A percentile compares a stretch with the other conserved stretches of the same genome.
phyloP scores from a whole-genome alignment of 352 stramenopile species.

The Phytophthora sansomeana region DNA sequence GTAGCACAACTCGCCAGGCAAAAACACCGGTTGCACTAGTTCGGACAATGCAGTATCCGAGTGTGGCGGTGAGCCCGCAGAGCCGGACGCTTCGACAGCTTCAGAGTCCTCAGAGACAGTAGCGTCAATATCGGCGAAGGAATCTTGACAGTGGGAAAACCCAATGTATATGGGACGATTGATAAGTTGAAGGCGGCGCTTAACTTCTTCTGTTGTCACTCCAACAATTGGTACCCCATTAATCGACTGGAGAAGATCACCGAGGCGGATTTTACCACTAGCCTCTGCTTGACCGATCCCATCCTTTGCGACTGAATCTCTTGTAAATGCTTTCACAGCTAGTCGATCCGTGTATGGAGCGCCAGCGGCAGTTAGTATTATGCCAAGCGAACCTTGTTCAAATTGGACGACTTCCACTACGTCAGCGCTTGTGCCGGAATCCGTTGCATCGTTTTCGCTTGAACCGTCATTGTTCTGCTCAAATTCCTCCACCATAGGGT shows the following conservation, averaged over 20 bases:
- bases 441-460: background rate
- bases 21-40: constrained; percentile 43
- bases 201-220: constrained; percentile 83
- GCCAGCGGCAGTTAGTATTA: constrained; percentile 67
- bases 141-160: constrained; percentile 57
- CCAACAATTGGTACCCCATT: constrained; percentile 79
- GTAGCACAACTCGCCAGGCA: constrained; percentile 82
- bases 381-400: constrained; percentile 65
- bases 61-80: background rate
- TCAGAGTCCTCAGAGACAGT: constrained; percentile 15
- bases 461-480: constrained; percentile 8
- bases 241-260: constrained; percentile 82
- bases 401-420: constrained; percentile 72
- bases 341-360: constrained; percentile 59
- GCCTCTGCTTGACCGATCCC: constrained; percentile 65
- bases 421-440: constrained; percentile 16
- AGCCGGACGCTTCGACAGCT: constrained; percentile 7
- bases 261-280: constrained; percentile 65
- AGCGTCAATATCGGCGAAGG: constrained; percentile 12
- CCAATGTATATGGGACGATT: constrained; percentile 72
- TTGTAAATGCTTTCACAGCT: constrained; percentile 80
- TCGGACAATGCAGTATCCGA: constrained; percentile 25
- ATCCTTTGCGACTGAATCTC: constrained; percentile 40
- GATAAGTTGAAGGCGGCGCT: constrained; percentile 79
- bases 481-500: constrained; percentile 58